Base-by-base conservation (phyloP, 108 stramenopile species). In the Chaetoceros muelleri region DNA sequence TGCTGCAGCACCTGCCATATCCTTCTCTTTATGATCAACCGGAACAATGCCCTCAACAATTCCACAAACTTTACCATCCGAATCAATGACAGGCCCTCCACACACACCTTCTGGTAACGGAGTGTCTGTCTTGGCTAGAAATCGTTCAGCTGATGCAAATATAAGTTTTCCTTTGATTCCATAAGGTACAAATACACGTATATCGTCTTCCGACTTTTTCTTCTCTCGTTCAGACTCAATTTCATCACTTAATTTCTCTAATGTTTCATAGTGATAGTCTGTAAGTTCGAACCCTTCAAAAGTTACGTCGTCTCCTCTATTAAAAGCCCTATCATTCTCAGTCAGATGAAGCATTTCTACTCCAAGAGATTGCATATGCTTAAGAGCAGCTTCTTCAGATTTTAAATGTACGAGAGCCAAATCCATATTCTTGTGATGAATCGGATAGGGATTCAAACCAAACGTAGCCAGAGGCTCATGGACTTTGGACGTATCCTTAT, bases 1-100 rank as follows among this genome's bases (percentile, higher is more conserved):
- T 0, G 82, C 79, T 17, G 88, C 84, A 26, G 71, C 62, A n/a
- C 88, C 88, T 3, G 84, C 88, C 62, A 90, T 61, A 23, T 69
- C 60, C 30, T 67, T 20, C 48, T 85, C 67, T 20, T 79, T 66
- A 55, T 84, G 80, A 60, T 70, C 70, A 7, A 67, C 64, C 44
- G 84, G 80, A 20, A 90, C 82, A 30, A 90, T 84, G 28, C 88
- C 88, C 68, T 90, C 88, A 3, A 90, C 80, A 28, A 81, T 77
- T n/a, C 88, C 88, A 44, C 78, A 72, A 24, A 85, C 65, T 18
- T 49, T 66, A 19, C 62, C 68, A 49, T 75, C 63, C 24, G 28
- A 48, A 45, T 87, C 78, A 40, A 87, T 55, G 0, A 69, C 82
- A 20, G 88, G 88, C 22, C 82, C 88, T 23, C 88, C 88, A 31